Base-by-base conservation (phyloP, 2,329 filamentous ascomycete species). In the Epichloe brachyelytri region DNA sequence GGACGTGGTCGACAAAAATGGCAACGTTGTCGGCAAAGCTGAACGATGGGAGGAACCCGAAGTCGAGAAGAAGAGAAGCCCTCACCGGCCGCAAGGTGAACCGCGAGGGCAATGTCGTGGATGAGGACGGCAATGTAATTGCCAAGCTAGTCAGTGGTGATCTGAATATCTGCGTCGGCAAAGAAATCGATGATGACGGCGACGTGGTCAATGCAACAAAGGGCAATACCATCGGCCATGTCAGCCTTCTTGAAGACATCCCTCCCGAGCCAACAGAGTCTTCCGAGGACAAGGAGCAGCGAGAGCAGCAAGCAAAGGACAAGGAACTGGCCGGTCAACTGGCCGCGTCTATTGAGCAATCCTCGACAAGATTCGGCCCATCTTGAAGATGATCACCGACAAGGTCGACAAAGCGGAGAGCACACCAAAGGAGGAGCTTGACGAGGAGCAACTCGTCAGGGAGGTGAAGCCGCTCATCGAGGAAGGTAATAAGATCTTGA, bases 381-480 rank as follows among this genome's bases (percentile, higher is more conserved):
- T 95, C 62, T 86, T 86, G 74, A 88, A 86, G 70, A 79, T 88
- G 72, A 95, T 95, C 66, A 86, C 80, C 4, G 84, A 89, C 79
- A 78, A 84, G 69, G 86, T 95, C 60, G 86, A 95, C 59, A 76
- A 75, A 51, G 88, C 86, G 30, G 87, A 95, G 66, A 79, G 81
- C 57, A 87, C 85, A 30, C 84, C 86, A 43, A 85, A 88, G 68
- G 87, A 94, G 4, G 88, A 95, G 59, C 82, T 91, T 22, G 88
- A 96, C 62, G 90, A 96, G 65, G 88, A 96, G 62, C 79, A 86
- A 58, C 80, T 95, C 5, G 89, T 96, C 62, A 81, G 86, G 65
- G 78, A 89, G 52, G 88, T 95, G 60, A 87, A 85, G 68, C 90
- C 90, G 1, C 76, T 95, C 14, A 88, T 96, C 62, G 89, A 95